phyloP scores from a whole-genome alignment of 495 filamentous ascomycete species.

The Cenococcum geophilum region DNA sequence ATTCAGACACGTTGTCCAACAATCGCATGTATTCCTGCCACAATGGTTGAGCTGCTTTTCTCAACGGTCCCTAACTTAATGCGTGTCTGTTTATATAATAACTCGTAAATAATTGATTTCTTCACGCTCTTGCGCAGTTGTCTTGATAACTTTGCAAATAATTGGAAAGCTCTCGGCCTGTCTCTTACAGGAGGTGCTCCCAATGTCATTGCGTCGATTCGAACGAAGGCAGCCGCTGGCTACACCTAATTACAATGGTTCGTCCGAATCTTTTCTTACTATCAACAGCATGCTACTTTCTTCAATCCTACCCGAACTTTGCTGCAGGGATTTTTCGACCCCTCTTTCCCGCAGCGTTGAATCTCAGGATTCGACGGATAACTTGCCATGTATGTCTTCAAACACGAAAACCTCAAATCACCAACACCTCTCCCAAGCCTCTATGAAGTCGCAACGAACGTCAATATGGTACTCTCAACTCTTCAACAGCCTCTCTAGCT shows the following conservation, averaged over 20 bases:
- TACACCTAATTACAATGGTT: background rate
- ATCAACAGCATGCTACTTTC: background rate
- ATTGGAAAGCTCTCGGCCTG: too few relatives aligned
- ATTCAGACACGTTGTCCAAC: background rate
- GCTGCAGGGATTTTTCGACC: background rate
- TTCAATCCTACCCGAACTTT: background rate
- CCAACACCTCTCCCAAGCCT: slow-evolving; percentile 2
- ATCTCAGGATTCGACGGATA: background rate
- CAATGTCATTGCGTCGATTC: too few relatives aligned
- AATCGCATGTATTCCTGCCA: too few relatives aligned
- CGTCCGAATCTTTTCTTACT: background rate
- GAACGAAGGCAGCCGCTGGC: slow-evolving; percentile 1
- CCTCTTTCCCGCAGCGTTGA: slow-evolving; percentile 1
- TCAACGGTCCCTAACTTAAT: too few relatives aligned
- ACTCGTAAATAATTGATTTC: too few relatives aligned
- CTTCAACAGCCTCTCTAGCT: slow-evolving; percentile 42
- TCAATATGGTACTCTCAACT: slow-evolving; percentile 33
- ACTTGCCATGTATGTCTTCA: background rate
- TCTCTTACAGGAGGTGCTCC: too few relatives aligned
- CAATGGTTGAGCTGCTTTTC: too few relatives aligned
- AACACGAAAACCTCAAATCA: background rate
- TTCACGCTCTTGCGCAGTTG: too few relatives aligned
- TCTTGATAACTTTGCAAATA: too few relatives aligned
- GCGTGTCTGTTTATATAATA: too few relatives aligned
- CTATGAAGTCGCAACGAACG: background rate